Conservation (phyloP, 257 asterid genomes). For the Solanum chilense region DNA sequence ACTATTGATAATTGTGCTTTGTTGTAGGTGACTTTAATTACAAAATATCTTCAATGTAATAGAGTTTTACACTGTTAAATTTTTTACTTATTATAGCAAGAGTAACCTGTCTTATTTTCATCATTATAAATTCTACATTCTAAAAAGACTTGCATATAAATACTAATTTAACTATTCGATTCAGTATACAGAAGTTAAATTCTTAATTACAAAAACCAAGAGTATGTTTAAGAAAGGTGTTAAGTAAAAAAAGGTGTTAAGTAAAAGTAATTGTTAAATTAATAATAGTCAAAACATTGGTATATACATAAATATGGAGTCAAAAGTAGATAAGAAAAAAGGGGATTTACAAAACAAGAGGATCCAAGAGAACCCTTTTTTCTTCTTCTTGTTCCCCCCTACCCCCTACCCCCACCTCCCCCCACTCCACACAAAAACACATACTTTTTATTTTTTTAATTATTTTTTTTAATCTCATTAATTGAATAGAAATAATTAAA, state of each 20-base stretch:
- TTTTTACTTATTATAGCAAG: rapidly evolving
- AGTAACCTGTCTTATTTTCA: not conserved
- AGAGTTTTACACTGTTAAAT: not conserved
- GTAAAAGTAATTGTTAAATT: constrained; percentile 2
- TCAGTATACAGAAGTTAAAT: not conserved
- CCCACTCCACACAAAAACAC: too few species aligned
- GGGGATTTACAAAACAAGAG: constrained; percentile 32
- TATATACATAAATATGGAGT: constrained; percentile 13
- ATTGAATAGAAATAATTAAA: constrained; percentile 2
- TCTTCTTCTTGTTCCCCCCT: not conserved
- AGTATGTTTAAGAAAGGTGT: not conserved
- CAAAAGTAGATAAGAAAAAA: constrained; percentile 32
- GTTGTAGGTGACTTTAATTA: not conserved
- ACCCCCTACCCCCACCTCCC: not conserved
- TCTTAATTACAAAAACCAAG: not conserved
- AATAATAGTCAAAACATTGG: constrained; percentile 25
- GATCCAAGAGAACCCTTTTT: constrained; percentile 41
- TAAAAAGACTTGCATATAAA: not conserved
- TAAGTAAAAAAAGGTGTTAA: too few species aligned
- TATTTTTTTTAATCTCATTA: not conserved
- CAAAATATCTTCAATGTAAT: not conserved
- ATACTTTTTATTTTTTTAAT: not conserved
- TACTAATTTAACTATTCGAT: not conserved
- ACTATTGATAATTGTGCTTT: not conserved
- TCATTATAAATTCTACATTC: not conserved